A percentile compares a stretch with the other conserved stretches of the same genome.
These are phyloP conservation scores for Capronia coronata DNA, from an alignment of 2,329 filamentous ascomycete genomes.

Conservation along the genomic window DNA sequence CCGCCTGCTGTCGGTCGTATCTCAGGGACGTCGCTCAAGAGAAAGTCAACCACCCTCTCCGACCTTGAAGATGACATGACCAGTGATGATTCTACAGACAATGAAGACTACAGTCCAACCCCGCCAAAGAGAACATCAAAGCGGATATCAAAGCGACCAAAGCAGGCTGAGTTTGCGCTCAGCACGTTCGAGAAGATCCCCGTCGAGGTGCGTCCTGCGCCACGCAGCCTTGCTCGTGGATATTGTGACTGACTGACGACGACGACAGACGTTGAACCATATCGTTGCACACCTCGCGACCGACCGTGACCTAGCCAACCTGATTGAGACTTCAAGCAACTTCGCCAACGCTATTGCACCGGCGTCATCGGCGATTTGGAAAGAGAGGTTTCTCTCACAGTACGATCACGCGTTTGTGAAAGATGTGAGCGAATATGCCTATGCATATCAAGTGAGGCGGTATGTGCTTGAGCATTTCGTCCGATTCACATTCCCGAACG, in stretches of 20 bases:
- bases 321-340: constrained; percentile 30
- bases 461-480: constrained; percentile 32
- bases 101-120: background rate
- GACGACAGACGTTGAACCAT: constrained; percentile 17
- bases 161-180: background rate
- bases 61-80: background rate
- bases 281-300: constrained; percentile 16
- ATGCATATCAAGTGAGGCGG: constrained; percentile 35
- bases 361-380: constrained; percentile 33
- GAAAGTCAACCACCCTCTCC: background rate
- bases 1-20: background rate
- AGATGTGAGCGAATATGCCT: constrained; percentile 28
- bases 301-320: constrained; percentile 32
- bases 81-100: background rate
- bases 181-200: constrained; percentile 16
- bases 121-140: too few species aligned
- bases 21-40: background rate
- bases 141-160: too few species aligned
- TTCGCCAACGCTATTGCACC: constrained; percentile 29
- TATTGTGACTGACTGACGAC: background rate
- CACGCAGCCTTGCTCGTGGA: background rate
- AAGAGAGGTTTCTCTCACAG: constrained; percentile 30
- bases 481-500: constrained; percentile 28
- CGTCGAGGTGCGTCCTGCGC: constrained; percentile 12
- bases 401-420: constrained; percentile 32